These are phyloP conservation scores for Eucalyptus shirleyi DNA, from an alignment of 345 rosid species.

Conservation along the genomic window DNA sequence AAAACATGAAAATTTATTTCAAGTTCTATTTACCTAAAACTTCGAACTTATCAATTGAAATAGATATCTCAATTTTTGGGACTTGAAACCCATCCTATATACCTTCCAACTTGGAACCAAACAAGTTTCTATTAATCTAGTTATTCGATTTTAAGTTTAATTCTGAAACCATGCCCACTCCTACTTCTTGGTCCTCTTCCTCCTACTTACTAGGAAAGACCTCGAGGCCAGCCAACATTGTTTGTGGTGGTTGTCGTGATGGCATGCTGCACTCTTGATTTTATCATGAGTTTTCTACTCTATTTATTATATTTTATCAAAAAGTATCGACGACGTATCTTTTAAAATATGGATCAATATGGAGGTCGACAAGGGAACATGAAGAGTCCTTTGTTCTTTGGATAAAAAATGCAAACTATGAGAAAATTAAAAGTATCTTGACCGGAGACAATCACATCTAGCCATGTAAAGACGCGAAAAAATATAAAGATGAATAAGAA, in stretches of 20 bases:
- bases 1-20: no score
- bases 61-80: rapidly evolving
- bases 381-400: background rate
- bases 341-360: no score
- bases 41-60: rapidly evolving
- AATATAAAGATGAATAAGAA: background rate
- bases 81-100: no score
- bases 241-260: background rate
- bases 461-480: rapidly evolving
- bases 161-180: rapidly evolving
- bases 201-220: rapidly evolving
- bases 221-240: background rate
- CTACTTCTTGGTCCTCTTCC: background rate
- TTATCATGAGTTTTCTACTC: background rate
- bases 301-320: rapidly evolving
- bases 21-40: no score
- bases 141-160: no score
- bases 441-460: rapidly evolving
- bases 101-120: rapidly evolving
- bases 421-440: no score
- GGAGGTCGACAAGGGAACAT: no score
- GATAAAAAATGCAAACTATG: background rate
- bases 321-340: rapidly evolving
- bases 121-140: no score
- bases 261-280: rapidly evolving